These are phyloP conservation scores for Kentomonas sorsogonicus DNA, from an alignment of 208 protist genomes.

Conservation along the genomic window DNA sequence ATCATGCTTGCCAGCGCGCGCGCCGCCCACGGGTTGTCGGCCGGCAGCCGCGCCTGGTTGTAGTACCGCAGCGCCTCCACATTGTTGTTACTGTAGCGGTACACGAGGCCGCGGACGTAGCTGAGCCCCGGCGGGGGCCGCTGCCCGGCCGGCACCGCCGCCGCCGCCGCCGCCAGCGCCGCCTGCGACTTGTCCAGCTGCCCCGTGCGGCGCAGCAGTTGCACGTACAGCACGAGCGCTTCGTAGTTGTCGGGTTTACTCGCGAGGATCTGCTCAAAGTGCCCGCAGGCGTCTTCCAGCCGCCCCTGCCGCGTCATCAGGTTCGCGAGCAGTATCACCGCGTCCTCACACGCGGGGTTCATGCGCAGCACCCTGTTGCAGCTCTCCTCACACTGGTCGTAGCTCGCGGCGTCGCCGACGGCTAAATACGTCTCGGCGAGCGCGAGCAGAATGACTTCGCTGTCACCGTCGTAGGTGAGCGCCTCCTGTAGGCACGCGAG, in stretches of 20 bases:
- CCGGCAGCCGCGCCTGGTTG: slow-evolving; percentile 77
- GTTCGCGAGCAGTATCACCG: slow-evolving; percentile 91
- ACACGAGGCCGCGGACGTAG: slow-evolving; percentile 82
- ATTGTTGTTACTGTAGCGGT: slow-evolving; percentile 66
- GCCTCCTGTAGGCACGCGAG: too few relatives aligned
- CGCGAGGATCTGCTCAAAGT: slow-evolving; percentile 87
- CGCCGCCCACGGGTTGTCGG: slow-evolving; percentile 77
- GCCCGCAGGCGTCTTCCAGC: slow-evolving; percentile 74
- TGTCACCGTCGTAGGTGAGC: slow-evolving; percentile 76
- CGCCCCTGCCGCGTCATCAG: slow-evolving; percentile 53
- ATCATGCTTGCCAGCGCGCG: slow-evolving; percentile 89
- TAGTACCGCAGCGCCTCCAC: slow-evolving; percentile 86
- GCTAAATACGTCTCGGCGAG: slow-evolving; percentile 77
- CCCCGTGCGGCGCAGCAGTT: slow-evolving; percentile 73
- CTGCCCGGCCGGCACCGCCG: slow-evolving; percentile 26
- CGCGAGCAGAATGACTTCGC: slow-evolving; percentile 68
- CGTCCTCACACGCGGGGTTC: slow-evolving; percentile 80
- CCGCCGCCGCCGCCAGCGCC: slow-evolving; percentile 45
- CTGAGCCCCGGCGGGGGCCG: slow-evolving; percentile 65
- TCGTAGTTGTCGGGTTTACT: slow-evolving; percentile 83
- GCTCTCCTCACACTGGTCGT: slow-evolving; percentile 65
- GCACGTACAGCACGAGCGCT: slow-evolving; percentile 86
- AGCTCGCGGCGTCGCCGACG: slow-evolving; percentile 63
- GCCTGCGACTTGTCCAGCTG: slow-evolving; percentile 54
- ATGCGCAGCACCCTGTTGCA: slow-evolving; percentile 85